These are phyloP conservation scores for Tetradesmus obliquus DNA, from an alignment of 139 green algal genomes.

Conservation along the genomic window DNA sequence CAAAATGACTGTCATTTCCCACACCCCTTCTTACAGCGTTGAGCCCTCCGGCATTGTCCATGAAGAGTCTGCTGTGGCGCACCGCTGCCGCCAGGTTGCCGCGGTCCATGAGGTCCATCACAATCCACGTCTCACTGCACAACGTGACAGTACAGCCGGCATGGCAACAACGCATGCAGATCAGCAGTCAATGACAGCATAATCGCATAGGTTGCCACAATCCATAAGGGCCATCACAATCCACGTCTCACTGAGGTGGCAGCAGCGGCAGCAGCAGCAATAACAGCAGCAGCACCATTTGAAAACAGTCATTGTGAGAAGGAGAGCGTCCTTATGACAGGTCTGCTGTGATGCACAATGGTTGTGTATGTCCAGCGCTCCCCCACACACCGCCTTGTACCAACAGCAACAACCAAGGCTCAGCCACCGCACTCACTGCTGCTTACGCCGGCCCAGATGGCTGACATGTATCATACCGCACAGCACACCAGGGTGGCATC, in stretches of 20 bases:
- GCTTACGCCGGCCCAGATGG: no score
- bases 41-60: neutral
- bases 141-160: neutral
- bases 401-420: no score
- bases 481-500: no score
- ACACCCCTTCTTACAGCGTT: neutral
- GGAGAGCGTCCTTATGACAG: neutral
- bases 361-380: no score
- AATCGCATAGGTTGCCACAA: neutral
- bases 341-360: no score
- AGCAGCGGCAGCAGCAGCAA: conserved; percentile 6
- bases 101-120: conserved; percentile 42
- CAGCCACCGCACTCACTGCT: no score
- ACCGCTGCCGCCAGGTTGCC: conserved; percentile 35
- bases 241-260: conserved; percentile 33
- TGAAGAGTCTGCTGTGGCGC: neutral
- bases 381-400: no score
- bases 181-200: no score
- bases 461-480: no score
- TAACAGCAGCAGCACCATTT: neutral
- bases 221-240: conserved; percentile 47
- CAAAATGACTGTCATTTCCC: no score
- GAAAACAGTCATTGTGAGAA: neutral
- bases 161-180: neutral
- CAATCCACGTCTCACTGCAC: conserved; percentile 45